Evolutionary conservation across 192 early-diverging fungal species (phyloP), one percentile per base, ranked within the genome.

Genomic region (Phycomyces nitens): DNA sequence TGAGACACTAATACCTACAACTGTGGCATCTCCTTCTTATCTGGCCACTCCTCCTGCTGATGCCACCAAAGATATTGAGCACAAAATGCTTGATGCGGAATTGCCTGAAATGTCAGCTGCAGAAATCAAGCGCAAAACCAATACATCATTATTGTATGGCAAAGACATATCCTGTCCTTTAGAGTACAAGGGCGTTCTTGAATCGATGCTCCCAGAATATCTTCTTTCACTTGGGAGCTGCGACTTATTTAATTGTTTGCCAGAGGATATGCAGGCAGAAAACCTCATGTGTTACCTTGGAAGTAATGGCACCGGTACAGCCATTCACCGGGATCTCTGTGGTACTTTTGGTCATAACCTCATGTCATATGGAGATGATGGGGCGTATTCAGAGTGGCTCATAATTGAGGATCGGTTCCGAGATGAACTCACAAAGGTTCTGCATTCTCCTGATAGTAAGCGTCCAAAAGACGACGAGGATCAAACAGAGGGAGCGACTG

Each of bases 251-350:
- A 50, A 56, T 7, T 51, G 47, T 43, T 26, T 71, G 3, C 64
- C 69, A 14, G 16, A 60, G 26, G 9, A 53, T 9, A 51, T 75
- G 2, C 41, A 56, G 40, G 64, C 73, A 12, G 56, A 64, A 16
- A 75, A 75, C 26, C 40, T 75, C 4, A 70, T 75, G 73, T 64
- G 62, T 6, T 75, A 75, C 56, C 3, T 75, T 23, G 73, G 73
- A 6, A 41, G 56, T 29, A 41, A 16, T 11, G 54, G 60, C 10
- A 71, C 73, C 0, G 64, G 68, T 14, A 69, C 58, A 26, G 42
- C 60, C 8, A n/a, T 65, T 2, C 63, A 72, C 56, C 11, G 52
- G 2, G 70, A 75, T 21, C 66, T 75, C 15, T 70, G 64, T 22
- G 69, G 53, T 14, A 60, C 73, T 12, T 62, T 75, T 56, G 73